Evolutionary conservation across 768 basidiomycete species (phyloP), one percentile per base, ranked within the genome.

Genomic region (Kwoniella dejecticola): DNA sequence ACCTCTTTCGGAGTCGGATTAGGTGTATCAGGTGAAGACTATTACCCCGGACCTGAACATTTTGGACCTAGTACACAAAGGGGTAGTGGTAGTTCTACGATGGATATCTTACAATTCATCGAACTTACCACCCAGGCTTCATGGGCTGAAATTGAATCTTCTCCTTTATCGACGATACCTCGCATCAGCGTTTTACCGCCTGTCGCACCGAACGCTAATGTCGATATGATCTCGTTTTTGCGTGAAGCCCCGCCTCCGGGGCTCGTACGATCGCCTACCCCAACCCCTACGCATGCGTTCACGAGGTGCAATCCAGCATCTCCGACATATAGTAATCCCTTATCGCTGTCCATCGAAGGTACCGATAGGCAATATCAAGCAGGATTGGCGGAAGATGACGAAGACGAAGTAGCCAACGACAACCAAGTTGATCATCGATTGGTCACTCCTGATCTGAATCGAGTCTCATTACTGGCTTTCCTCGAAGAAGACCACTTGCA

Each of bases 211-310:
- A 38, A 57, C 15, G 13, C 21, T 6, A 29, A 57, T 19, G 19
- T 57, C 10, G 56, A 57, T 36, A 33, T 57, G 23, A 42, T 57
- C 1, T 48, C 56, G 17, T 57, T 57, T 24, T 30, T 57, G 17
- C 21, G 56, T 36, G 56, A 57, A 46, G 56, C 56, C n/a, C n/a
- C n/a, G n/a, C n/a, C n/a, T 24, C 56, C 56, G 12, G 56, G 56
- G 2, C 45, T 57, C 10, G 31, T 47, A 19, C 29, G 46, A 33
- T 47, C 56, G 23, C 56, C 56, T 2, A 11, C 41, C n/a, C n/a
- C n/a, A n/a, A n/a, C n/a, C n/a, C n/a, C n/a, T n/a, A n/a, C n/a
- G n/a, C n/a, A n/a, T n/a, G n/a, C n/a, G n/a, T n/a, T n/a, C n/a
- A n/a, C n/a, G n/a, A n/a, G n/a, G 4, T 15, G 30, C 6, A 29